These are phyloP conservation scores for Trichoderma semiorbis DNA, from an alignment of 2,329 filamentous ascomycete species.

Conservation along the genomic window DNA sequence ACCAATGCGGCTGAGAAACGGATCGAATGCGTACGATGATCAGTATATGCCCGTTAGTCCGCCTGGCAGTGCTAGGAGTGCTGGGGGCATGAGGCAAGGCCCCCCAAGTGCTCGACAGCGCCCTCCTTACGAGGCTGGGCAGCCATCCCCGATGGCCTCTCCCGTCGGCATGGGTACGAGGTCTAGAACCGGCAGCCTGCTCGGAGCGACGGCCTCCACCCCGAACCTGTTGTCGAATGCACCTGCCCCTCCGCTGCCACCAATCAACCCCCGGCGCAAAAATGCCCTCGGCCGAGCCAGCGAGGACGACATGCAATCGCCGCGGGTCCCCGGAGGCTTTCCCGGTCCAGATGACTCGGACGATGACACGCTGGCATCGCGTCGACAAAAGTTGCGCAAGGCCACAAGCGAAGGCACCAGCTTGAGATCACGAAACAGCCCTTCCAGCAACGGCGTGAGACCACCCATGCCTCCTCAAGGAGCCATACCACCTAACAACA, in stretches of 20 bases:
- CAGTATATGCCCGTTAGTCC: conserved; percentile 21
- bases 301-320: conserved; percentile 32
- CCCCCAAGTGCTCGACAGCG: neutral
- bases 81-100: conserved; percentile 16
- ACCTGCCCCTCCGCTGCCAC: conserved; percentile 50
- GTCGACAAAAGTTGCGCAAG: conserved; percentile 43
- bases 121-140: conserved; percentile 13
- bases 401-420: conserved; percentile 40
- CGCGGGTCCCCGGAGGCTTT: conserved; percentile 21
- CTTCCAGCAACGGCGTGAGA: conserved; percentile 24
- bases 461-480: conserved; percentile 29
- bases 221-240: conserved; percentile 36
- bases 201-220: conserved; percentile 33
- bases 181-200: conserved; percentile 35
- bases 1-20: conserved; percentile 36
- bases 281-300: conserved; percentile 37
- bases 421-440: conserved; percentile 31
- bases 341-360: conserved; percentile 30
- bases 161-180: conserved; percentile 25
- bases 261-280: conserved; percentile 56
- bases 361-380: conserved; percentile 34
- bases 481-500: conserved; percentile 30
- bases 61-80: conserved; percentile 8
- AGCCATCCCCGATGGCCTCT: conserved; percentile 14
- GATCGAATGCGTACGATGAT: conserved; percentile 37